Base-by-base conservation (phyloP, 2,329 filamentous ascomycete species). In the Grosmannia clavigera region DNA sequence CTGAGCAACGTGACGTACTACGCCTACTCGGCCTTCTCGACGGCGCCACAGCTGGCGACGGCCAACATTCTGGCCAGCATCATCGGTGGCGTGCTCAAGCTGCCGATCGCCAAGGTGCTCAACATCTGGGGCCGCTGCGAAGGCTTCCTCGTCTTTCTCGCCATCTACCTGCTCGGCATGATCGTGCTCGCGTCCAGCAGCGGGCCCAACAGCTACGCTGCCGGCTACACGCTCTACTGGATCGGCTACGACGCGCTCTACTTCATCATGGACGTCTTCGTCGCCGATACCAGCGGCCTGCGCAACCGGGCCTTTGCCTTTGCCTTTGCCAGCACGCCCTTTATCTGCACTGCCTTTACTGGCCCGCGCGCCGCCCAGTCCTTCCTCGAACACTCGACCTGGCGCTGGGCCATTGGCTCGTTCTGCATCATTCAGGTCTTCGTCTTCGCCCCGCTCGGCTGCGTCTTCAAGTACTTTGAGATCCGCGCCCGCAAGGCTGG, bases 371-470 rank as follows among this genome's bases (percentile, higher is more conserved):
- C 85, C 57, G 78, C 80, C 0, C 73, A 81, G 12, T 70, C 72
- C 1, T 78, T 85, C 58, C 72, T 81, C 25, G 62, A 69, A 9
- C 71, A 77, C n/a, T 72, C 77, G 5, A 81, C 78, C 55, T 88
- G 81, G 80, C 77, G 84, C 59, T 89, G 85, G 86, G 85, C 79
- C 5, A 85, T 85, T 64, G 85, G 85, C 55, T 76, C 81, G 62
- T 88, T 83, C 71, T 75, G 80, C 60, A 84, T 89, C 65, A 78
- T 88, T 63, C 71, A 81, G 11, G 83, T 84, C 1, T 72, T 81
- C 35, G 78, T 85, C 57, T 81, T 81, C 59, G 64, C 79, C 19
- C 85, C 85, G 0, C 74, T 88, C 1, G 76, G 78, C 52, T 65
- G 75, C 27, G 72, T 86, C 16, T 77, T 88, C 67, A 72, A 79